Percentiles rank a stretch among this genome's conserved stretches.
These are phyloP conservation scores for Metschnikowia kunwiensis DNA, from an alignment of 805 yeast genomes.

Conservation along the genomic window DNA sequence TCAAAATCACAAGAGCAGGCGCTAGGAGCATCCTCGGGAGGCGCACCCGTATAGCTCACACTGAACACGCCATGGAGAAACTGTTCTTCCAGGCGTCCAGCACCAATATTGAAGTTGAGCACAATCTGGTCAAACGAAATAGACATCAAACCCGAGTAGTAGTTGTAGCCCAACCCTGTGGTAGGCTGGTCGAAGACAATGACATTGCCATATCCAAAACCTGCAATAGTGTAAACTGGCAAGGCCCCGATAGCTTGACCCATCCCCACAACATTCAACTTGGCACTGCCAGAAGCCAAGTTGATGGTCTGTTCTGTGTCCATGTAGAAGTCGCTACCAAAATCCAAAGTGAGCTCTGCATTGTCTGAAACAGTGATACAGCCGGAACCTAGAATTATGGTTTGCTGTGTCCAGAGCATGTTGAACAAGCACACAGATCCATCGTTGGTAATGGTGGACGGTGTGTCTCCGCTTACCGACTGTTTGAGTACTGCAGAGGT, in stretches of 20 bases:
- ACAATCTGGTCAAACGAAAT: neutral
- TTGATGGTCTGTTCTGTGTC: neutral
- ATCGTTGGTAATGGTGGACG: too few species aligned
- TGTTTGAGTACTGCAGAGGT: neutral
- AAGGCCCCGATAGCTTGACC: neutral
- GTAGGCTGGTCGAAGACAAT: neutral
- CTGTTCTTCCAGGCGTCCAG: neutral
- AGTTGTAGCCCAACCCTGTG: neutral
- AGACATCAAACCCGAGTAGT: neutral
- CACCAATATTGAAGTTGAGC: neutral
- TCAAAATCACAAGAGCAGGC: conserved; percentile 1
- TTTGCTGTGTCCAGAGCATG: conserved; percentile 21
- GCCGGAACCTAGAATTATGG: conserved; percentile 23
- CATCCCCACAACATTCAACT: neutral
- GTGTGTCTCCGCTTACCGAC: conserved; percentile 9
- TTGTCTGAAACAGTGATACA: conserved; percentile 15
- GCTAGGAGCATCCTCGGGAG: conserved; percentile 4
- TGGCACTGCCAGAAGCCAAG: neutral
- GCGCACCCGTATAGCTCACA: conserved; percentile 3
- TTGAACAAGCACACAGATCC: conserved; percentile 26
- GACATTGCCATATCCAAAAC: neutral
- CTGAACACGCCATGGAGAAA: neutral
- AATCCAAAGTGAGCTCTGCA: neutral
- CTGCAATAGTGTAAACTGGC: conserved; percentile 1
- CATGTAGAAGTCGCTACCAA: neutral